A percentile compares a stretch with the other conserved stretches of the same genome.
Conservation (phyloP, 2,329 filamentous ascomycete genomes). For the Paraconiothyrium sp. region DNA sequence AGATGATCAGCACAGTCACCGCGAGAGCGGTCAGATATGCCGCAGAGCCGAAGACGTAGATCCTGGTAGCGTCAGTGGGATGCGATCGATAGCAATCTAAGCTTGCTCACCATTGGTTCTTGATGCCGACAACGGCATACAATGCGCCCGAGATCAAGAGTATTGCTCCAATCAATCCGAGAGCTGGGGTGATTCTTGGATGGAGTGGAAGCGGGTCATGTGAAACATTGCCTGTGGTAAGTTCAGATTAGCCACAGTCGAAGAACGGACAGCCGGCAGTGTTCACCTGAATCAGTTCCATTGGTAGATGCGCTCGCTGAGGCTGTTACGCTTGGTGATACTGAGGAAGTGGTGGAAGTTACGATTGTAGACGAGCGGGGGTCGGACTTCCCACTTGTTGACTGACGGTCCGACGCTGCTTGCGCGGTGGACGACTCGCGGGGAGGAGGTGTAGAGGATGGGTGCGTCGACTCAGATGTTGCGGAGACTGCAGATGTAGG, state of each 20-base stretch:
- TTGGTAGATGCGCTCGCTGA: background rate
- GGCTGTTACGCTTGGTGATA: constrained; percentile 5
- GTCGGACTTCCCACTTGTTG: constrained; percentile 24
- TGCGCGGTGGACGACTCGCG: constrained; percentile 22
- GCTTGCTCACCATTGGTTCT: constrained; percentile 69
- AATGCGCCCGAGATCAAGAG: constrained; percentile 76
- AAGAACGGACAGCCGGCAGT: background rate
- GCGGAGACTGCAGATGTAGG: constrained; percentile 25
- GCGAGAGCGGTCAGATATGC: constrained; percentile 77
- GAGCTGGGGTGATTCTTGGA: constrained; percentile 80
- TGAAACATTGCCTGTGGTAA: constrained; percentile 11
- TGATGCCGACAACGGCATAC: constrained; percentile 82
- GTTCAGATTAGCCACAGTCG: constrained; percentile 1
- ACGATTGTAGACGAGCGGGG: constrained; percentile 24
- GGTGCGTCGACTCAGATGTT: constrained; percentile 20
- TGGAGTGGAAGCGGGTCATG: constrained; percentile 69
- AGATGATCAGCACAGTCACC: constrained; percentile 83
- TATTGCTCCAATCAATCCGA: constrained; percentile 80
- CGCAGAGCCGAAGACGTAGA: constrained; percentile 74
- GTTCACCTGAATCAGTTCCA: constrained; percentile 5
- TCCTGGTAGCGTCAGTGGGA: constrained; percentile 37
- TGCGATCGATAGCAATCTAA: background rate
- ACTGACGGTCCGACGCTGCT: constrained; percentile 24
- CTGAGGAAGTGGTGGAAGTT: constrained; percentile 20
- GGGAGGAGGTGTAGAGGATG: constrained; percentile 30